Percentiles rank a stretch among this genome's conserved stretches.
phyloP scores from a whole-genome alignment of 2,329 filamentous ascomycete species.

The Atkinsonella texensis region DNA sequence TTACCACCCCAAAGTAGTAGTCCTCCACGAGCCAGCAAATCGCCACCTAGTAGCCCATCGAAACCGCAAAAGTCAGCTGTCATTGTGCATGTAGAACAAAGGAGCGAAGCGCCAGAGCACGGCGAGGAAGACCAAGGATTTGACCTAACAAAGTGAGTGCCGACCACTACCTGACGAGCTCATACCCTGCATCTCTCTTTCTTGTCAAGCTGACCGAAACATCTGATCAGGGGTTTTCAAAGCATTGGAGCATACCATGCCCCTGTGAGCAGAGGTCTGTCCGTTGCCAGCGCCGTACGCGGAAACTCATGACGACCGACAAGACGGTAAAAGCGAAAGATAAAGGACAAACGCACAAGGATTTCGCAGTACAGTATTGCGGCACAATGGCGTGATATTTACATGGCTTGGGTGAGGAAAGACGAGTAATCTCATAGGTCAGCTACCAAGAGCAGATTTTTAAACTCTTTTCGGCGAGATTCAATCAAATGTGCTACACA shows the following conservation, averaged over 20 bases:
- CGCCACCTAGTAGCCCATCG: slow-evolving; percentile 40
- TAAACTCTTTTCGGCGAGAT: not conserved
- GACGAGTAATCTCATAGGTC: not conserved
- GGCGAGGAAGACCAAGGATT: slow-evolving; percentile 40
- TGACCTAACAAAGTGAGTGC: slow-evolving; percentile 44
- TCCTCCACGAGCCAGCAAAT: slow-evolving; percentile 37
- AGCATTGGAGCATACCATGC: slow-evolving; percentile 53
- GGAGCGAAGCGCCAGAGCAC: slow-evolving; percentile 19
- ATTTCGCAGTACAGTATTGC: not conserved
- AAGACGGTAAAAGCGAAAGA: not conserved
- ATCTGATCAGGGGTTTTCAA: slow-evolving; percentile 45
- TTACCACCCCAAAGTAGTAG: slow-evolving; percentile 45
- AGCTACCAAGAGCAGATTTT: not conserved
- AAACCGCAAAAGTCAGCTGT: slow-evolving; percentile 24
- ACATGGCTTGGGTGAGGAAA: not conserved
- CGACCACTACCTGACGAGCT: not conserved
- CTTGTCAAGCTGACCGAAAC: slow-evolving; percentile 11
- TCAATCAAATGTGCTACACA: too few species aligned
- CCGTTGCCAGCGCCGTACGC: slow-evolving; percentile 29
- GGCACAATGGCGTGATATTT: not conserved
- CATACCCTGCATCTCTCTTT: not conserved
- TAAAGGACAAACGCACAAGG: not conserved
- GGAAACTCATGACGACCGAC: slow-evolving; percentile 17
- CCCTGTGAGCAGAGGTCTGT: slow-evolving; percentile 33
- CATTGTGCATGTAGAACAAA: slow-evolving; percentile 8